Percentiles rank a stretch among this genome's conserved stretches.
These are phyloP conservation scores for Schwanniomyces yamadae DNA, from an alignment of 805 yeast genomes.

Conservation along the genomic window DNA sequence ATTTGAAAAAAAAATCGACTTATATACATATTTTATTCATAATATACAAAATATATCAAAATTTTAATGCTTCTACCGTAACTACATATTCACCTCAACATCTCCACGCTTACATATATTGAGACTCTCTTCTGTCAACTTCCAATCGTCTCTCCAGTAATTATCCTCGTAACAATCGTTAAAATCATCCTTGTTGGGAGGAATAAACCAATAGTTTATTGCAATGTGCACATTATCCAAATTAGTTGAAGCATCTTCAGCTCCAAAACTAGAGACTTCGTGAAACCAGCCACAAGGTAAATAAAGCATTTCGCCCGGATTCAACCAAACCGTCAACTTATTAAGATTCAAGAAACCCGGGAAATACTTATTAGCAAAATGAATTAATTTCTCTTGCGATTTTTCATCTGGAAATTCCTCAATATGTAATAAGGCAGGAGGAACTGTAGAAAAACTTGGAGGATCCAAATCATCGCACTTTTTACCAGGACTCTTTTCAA, in stretches of 20 bases:
- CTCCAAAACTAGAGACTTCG: slow-evolving; percentile 68
- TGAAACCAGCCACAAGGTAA: slow-evolving; percentile 83
- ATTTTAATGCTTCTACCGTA: too few species aligned
- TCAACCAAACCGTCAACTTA: slow-evolving; percentile 45
- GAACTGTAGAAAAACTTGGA: slow-evolving; percentile 65
- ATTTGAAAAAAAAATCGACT: too few species aligned
- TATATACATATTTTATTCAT: too few species aligned
- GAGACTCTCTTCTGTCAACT: slow-evolving; percentile 37
- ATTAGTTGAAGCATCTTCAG: slow-evolving; percentile 15
- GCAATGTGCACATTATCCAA: slow-evolving; percentile 51
- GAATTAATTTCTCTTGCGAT: slow-evolving; percentile 24
- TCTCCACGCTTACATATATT: slow-evolving; percentile 8
- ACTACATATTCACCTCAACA: slow-evolving; percentile 1
- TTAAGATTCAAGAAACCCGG: slow-evolving; percentile 47
- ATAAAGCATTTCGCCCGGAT: slow-evolving; percentile 66
- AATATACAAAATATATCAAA: too few species aligned
- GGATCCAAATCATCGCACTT: slow-evolving; percentile 33
- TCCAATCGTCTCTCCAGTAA: slow-evolving; percentile 56
- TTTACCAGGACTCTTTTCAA: slow-evolving; percentile 2
- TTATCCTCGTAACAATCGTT: slow-evolving; percentile 43
- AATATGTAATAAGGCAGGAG: slow-evolving; percentile 61
- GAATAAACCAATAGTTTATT: slow-evolving; percentile 72
- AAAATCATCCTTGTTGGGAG: slow-evolving; percentile 46
- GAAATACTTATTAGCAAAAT: slow-evolving; percentile 41
- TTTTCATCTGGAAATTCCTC: slow-evolving; percentile 45